Evolutionary conservation across 169 alveolate species (phyloP).

Genomic region (Plasmodium adleri): DNA sequence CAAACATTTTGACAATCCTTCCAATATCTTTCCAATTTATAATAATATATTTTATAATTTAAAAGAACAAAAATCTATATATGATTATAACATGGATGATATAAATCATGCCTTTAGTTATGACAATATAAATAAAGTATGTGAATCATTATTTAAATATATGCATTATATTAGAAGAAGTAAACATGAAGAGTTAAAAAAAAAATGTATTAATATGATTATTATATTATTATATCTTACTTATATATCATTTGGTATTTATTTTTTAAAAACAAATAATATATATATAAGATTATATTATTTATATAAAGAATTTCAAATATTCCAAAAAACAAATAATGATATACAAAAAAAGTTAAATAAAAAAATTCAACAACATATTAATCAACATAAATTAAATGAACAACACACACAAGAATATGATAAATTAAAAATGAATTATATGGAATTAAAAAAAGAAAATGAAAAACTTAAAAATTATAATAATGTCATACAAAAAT

Average conservation of each 20-base stretch:
- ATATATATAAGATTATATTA: slow-evolving; percentile 7
- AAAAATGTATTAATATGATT: slow-evolving; percentile 14
- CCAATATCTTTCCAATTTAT: too few relatives aligned
- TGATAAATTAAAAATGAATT: not conserved
- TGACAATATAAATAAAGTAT: slow-evolving; percentile 48
- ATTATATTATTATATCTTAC: slow-evolving; percentile 29
- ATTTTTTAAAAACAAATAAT: slow-evolving; percentile 19
- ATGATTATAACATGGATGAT: slow-evolving; percentile 37
- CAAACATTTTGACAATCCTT: too few relatives aligned
- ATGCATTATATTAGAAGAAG: slow-evolving; percentile 27
- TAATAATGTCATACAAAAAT: slow-evolving; percentile 19
- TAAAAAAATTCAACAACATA: slow-evolving; percentile 16
- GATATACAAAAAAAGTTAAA: slow-evolving; percentile 6
- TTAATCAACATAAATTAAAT: slow-evolving; percentile 12
- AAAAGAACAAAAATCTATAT: not conserved
- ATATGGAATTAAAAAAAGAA: slow-evolving; percentile 16
- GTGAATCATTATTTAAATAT: slow-evolving; percentile 23
- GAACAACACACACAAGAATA: slow-evolving; percentile 24
- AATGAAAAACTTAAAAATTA: slow-evolving; percentile 36
- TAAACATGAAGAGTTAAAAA: slow-evolving; percentile 9
- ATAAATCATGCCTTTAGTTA: slow-evolving; percentile 29
- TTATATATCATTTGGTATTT: slow-evolving; percentile 20
- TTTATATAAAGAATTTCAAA: slow-evolving; percentile 7
- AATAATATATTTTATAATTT: not conserved
- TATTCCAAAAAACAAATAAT: slow-evolving; percentile 12